Conservation (phyloP, 352 stramenopile genomes). For the Phytophthora melonis region DNA sequence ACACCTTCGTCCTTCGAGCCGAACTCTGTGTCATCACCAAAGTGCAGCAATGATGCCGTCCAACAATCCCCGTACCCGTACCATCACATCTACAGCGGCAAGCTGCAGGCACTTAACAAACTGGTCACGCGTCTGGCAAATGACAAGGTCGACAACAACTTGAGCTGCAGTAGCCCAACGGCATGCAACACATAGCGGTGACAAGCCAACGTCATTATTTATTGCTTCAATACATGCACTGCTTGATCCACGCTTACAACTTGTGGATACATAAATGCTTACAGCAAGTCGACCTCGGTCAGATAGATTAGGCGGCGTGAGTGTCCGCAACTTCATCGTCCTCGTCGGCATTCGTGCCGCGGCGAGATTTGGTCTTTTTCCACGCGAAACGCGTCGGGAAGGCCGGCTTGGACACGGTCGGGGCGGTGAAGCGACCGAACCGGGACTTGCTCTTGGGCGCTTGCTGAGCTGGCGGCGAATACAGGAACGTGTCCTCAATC, state of each 20-base stretch:
- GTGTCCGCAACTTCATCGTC: constrained; percentile 20
- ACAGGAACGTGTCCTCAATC: constrained; percentile 47
- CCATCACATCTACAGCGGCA: constrained; percentile 38
- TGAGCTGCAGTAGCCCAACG: constrained; percentile 2
- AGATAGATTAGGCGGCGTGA: constrained; percentile 29
- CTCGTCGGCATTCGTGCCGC: constrained; percentile 26
- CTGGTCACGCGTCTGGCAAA: constrained; percentile 28
- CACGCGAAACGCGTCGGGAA: constrained; percentile 63
- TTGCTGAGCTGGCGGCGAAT: constrained; percentile 42
- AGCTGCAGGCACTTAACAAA: constrained; percentile 38
- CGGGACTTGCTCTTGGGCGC: constrained; percentile 51
- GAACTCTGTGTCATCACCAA: not conserved
- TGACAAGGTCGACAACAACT: constrained; percentile 28
- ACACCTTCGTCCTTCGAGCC: constrained; percentile 7
- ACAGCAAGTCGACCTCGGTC: constrained; percentile 21
- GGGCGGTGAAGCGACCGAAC: constrained; percentile 55
- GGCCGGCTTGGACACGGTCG: constrained; percentile 44
- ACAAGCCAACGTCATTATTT: constrained; percentile 30
- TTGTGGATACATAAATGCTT: constrained; percentile 29
- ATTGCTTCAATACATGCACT: constrained; percentile 33
- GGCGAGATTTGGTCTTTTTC: constrained; percentile 52
- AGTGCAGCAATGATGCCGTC: constrained; percentile 5
- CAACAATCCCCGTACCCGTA: constrained; percentile 34
- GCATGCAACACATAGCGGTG: constrained; percentile 8
- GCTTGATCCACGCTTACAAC: not conserved